Evolutionary conservation across 306 rosid genomes (phyloP).

Genomic region (Dalbergia oliveri): DNA sequence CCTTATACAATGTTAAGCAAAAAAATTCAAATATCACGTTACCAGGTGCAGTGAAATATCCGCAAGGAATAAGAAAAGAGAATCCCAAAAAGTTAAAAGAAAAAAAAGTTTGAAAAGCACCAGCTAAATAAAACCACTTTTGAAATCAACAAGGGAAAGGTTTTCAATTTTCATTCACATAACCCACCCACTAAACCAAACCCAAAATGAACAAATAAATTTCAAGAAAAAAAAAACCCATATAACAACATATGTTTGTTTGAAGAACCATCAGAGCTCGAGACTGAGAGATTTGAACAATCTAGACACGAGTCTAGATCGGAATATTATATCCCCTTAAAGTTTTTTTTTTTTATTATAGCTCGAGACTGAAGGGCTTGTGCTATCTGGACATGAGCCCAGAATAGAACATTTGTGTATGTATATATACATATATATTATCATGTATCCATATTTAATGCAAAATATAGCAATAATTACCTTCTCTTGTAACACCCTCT

Average conservation of each 20-base stretch:
- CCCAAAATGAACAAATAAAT: neutral
- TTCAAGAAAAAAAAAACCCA: neutral
- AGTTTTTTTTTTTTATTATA: too few species aligned
- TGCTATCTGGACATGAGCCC: too few species aligned
- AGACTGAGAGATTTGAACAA: too few species aligned
- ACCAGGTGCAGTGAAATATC: neutral
- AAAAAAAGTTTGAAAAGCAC: neutral
- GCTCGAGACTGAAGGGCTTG: too few species aligned
- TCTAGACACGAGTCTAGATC: too few species aligned
- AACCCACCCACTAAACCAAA: neutral
- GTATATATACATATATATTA: too few species aligned
- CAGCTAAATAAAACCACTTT: neutral
- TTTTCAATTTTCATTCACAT: neutral
- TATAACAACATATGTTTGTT: too few species aligned
- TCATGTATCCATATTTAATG: too few species aligned
- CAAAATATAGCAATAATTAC: slow-evolving; percentile 36
- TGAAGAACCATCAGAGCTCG: too few species aligned
- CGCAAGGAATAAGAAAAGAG: neutral
- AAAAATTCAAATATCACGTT: slow-evolving; percentile 7
- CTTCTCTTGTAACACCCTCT: slow-evolving; percentile 73
- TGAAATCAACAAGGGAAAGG: neutral
- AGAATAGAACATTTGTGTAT: too few species aligned
- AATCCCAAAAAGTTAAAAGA: neutral
- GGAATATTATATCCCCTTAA: too few species aligned
- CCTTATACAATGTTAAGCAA: neutral